Base-by-base conservation (phyloP, 176 grass and related monocot species). In the Rhynchospora pubera region DNA sequence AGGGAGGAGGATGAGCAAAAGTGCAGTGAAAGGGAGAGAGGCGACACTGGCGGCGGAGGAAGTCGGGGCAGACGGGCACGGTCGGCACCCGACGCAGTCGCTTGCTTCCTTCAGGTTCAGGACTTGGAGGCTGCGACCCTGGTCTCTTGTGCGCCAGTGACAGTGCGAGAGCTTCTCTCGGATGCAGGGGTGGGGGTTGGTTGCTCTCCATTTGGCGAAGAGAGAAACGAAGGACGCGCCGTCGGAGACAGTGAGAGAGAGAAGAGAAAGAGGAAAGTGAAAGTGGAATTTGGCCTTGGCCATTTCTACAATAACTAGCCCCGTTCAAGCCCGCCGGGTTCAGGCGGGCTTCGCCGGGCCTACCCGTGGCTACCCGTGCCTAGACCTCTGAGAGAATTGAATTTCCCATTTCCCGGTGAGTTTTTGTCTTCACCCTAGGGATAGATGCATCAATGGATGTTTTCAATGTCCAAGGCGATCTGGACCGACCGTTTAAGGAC, bases 1-100 rank as follows among this genome's bases (percentile, higher is more conserved):
- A 63, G 26, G 66, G 78, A 66, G 91, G 92, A 57, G 92, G 92
- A 86, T 91, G 89, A 42, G 92, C 92, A 57, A 87, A 89, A 83
- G 68, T 91, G 87, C 89, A 94, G 60, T 94, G 86, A 61, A 87
- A 61, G 73, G 86, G 82, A 81, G 89, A 13, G 78, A 87, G 92
- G 16, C 66, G 46, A 83, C 89, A 94, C 65, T 79, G 70, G 7
- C 86, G 72, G 78, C 83, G 87, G 34, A 91, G 73, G 87, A 86
- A 91, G 68, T 89, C 89, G 64, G 81, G 88, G 83, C 92, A 94
- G 51, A 60, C 83, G 56, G 86, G 81, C 12, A 94, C 83, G 6
- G 39, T 86, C 15, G 86, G 87, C 77, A 83, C 84, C 69, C 87
- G 87, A 11, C 88, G 85, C 53, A 73, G 87, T 77, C 9, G 61